Conservation (phyloP, 2,329 filamentous ascomycete genomes). For the Emydomyces testavorans region DNA sequence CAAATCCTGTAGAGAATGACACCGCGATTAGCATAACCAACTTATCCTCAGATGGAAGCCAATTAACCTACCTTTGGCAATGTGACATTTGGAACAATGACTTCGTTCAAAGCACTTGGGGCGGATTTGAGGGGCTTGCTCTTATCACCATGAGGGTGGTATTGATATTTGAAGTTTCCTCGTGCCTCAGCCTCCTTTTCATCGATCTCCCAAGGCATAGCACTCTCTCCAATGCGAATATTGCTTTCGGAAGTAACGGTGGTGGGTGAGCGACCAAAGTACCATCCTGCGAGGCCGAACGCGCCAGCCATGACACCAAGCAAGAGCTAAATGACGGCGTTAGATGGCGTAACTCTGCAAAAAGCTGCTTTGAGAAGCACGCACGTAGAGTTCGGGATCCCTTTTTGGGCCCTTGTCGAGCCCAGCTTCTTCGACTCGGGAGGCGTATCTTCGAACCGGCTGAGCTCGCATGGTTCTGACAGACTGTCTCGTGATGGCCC, state of each 20-base stretch:
- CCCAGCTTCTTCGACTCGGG: slow-evolving; percentile 38
- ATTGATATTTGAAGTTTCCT: slow-evolving; percentile 55
- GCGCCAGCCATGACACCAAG: slow-evolving; percentile 81
- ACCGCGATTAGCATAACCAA: background rate
- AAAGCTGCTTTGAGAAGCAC: slow-evolving; percentile 19
- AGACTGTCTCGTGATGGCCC: slow-evolving; percentile 33
- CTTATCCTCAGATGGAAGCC: background rate
- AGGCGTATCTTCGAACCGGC: slow-evolving; percentile 31
- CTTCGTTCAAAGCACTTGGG: slow-evolving; percentile 87
- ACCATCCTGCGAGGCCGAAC: slow-evolving; percentile 76
- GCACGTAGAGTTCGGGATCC: slow-evolving; percentile 66
- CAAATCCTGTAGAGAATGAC: slow-evolving; percentile 49
- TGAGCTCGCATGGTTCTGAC: slow-evolving; percentile 32
- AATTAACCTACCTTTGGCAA: slow-evolving; percentile 61
- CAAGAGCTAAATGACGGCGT: slow-evolving; percentile 54
- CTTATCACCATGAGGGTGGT: slow-evolving; percentile 75
- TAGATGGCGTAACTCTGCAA: background rate
- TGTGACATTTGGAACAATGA: slow-evolving; percentile 86
- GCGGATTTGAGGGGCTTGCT: slow-evolving; percentile 69
- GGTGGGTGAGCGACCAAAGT: slow-evolving; percentile 71
- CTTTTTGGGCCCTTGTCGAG: slow-evolving; percentile 54
- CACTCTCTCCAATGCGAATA: slow-evolving; percentile 60
- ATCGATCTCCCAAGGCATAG: slow-evolving; percentile 84
- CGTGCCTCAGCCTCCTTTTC: slow-evolving; percentile 50
- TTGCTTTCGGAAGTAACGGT: slow-evolving; percentile 66